A percentile compares a stretch with the other conserved stretches of the same genome.
phyloP scores from a whole-genome alignment of 2,329 filamentous ascomycete species.

The Penicillium brasilianum region DNA sequence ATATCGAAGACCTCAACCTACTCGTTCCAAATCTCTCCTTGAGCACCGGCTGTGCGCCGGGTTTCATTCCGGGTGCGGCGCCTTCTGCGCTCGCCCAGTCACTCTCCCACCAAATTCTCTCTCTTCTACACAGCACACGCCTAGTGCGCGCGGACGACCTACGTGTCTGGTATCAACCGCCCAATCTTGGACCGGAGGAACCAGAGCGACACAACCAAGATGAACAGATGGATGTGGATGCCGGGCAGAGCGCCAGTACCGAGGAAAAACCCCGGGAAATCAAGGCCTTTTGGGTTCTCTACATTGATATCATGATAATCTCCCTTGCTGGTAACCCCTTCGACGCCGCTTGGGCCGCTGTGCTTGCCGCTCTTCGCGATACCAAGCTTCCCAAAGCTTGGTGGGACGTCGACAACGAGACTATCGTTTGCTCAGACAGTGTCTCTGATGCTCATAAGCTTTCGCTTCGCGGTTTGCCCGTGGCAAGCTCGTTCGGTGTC shows the following conservation, averaged over 20 bases:
- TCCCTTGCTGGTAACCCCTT: slow-evolving; percentile 91
- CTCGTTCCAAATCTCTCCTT: slow-evolving; percentile 94
- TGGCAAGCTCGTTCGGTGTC: slow-evolving; percentile 78
- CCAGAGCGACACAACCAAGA: slow-evolving; percentile 43
- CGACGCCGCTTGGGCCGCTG: slow-evolving; percentile 85
- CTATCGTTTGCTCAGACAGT: slow-evolving; percentile 73
- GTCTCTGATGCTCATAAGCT: slow-evolving; percentile 62
- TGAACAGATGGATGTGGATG: slow-evolving; percentile 56
- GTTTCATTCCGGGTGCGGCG: slow-evolving; percentile 81
- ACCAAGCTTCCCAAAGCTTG: slow-evolving; percentile 77
- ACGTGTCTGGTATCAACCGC: slow-evolving; percentile 70
- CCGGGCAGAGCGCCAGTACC: slow-evolving; percentile 42
- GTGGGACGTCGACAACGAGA: slow-evolving; percentile 83
- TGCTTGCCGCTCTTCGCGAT: slow-evolving; percentile 78
- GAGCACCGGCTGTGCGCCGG: slow-evolving; percentile 85
- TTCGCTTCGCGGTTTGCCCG: slow-evolving; percentile 68
- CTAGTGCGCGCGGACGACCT: slow-evolving; percentile 71
- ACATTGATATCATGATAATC: slow-evolving; percentile 93
- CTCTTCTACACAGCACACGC: slow-evolving; percentile 72
- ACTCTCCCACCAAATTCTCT: slow-evolving; percentile 78
- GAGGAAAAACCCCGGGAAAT: slow-evolving; percentile 54
- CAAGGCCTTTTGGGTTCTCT: slow-evolving; percentile 92
- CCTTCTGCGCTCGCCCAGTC: slow-evolving; percentile 82
- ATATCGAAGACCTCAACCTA: slow-evolving; percentile 63
- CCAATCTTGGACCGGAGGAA: slow-evolving; percentile 43